Percentiles rank a stretch among this genome's conserved stretches.
Conservation (phyloP, 306 rosid genomes). For the Argentina anserina region DNA sequence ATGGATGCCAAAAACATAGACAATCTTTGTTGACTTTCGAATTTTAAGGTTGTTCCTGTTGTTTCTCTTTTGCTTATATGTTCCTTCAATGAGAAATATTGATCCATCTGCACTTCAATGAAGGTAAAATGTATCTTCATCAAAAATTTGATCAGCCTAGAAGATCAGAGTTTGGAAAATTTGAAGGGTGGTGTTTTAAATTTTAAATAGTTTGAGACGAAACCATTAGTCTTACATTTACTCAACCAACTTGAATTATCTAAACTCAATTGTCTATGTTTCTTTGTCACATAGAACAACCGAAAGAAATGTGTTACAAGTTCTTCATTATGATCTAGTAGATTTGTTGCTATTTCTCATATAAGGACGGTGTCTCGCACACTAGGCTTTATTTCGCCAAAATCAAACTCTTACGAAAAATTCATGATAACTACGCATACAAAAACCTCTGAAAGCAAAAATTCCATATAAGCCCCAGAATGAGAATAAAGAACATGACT, state of each 20-base stretch:
- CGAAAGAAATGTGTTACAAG: background rate
- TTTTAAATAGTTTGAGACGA: background rate
- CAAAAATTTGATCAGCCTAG: no score
- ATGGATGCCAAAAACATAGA: background rate
- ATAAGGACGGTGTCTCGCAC: background rate
- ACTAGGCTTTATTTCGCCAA: background rate
- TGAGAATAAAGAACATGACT: background rate
- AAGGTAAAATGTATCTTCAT: background rate
- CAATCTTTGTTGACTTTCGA: conserved; percentile 32
- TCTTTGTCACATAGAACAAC: background rate
- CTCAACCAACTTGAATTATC: no score
- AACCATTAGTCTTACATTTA: no score
- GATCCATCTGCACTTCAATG: no score
- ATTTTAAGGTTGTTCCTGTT: conserved; percentile 15
- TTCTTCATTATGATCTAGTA: background rate
- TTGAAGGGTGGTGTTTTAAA: background rate
- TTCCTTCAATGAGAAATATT: no score
- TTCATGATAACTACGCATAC: background rate
- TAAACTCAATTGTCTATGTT: no score
- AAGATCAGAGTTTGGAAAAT: no score
- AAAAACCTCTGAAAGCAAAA: background rate
- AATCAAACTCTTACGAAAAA: background rate
- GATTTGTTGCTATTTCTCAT: background rate
- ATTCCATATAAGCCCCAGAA: background rate
- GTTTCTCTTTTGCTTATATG: no score